A percentile compares a stretch with the other conserved stretches of the same genome.
Conservation (phyloP, 2,329 filamentous ascomycete species). For the Ceratocystiopsis sp. region DNA sequence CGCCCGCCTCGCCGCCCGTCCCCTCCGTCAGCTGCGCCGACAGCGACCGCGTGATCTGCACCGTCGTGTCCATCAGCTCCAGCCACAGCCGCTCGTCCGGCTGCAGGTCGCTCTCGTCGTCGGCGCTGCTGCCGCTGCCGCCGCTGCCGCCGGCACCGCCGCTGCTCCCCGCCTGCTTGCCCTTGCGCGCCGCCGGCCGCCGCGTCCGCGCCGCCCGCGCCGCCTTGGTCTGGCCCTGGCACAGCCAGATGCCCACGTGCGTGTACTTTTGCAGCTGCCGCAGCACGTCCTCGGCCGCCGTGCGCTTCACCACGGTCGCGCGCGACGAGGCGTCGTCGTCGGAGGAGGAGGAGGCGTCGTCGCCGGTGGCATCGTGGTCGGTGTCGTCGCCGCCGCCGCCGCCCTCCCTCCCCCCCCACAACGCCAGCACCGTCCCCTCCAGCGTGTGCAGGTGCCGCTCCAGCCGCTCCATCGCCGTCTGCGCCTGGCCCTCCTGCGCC, state of each 20-base stretch:
- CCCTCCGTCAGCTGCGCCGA: constrained; percentile 30
- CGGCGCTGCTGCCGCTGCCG: constrained; percentile 31
- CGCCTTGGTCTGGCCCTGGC: constrained; percentile 64
- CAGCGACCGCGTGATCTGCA: constrained; percentile 46
- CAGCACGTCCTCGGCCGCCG: constrained; percentile 57
- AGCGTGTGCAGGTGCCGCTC: constrained; percentile 66
- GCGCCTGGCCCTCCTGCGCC: constrained; percentile 70
- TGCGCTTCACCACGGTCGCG: constrained; percentile 13
- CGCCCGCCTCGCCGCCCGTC: constrained; percentile 4
- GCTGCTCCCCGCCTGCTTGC: no score
- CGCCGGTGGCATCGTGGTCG: not conserved
- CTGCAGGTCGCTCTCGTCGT: constrained; percentile 28
- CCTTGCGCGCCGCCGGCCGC: not conserved
- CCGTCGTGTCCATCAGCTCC: constrained; percentile 40
- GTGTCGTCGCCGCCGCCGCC: not conserved
- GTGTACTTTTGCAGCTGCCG: constrained; percentile 74
- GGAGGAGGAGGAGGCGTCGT: no score
- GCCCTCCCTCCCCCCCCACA: constrained; percentile 30
- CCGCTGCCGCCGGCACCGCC: constrained; percentile 8
- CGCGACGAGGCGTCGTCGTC: constrained; percentile 4
- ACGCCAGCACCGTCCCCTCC: constrained; percentile 57
- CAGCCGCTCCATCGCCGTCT: constrained; percentile 69
- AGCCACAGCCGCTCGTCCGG: constrained; percentile 42
- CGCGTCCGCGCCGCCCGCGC: constrained; percentile 16
- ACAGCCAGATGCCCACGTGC: constrained; percentile 89